Evolutionary conservation across 2,329 filamentous ascomycete species (phyloP).

Genomic region (Aspergillus calidoustus): DNA sequence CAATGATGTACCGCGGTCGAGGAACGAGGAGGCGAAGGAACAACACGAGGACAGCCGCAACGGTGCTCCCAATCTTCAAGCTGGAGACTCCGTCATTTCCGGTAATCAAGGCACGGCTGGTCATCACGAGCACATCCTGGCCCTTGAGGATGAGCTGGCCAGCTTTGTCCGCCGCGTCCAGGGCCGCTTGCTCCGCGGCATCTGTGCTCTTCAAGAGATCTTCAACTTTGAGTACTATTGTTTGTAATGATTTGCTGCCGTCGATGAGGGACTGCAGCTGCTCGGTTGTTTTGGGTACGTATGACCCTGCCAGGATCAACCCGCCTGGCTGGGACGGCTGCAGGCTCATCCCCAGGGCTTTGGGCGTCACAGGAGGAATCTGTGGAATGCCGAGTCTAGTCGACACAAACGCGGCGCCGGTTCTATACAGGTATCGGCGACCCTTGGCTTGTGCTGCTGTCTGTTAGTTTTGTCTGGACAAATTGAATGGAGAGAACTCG

Average conservation of each 20-base stretch:
- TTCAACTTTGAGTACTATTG: slow-evolving; percentile 54
- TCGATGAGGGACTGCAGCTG: slow-evolving; percentile 53
- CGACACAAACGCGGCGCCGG: slow-evolving; percentile 53
- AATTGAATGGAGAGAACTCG: slow-evolving; percentile 11
- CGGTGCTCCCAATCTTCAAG: slow-evolving; percentile 57
- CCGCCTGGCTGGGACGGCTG: slow-evolving; percentile 48
- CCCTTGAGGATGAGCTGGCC: slow-evolving; percentile 50
- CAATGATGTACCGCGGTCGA: slow-evolving; percentile 61
- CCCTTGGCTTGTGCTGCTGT: slow-evolving; percentile 36
- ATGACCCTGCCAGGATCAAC: slow-evolving; percentile 60
- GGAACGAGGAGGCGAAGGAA: slow-evolving; percentile 54
- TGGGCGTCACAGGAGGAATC: slow-evolving; percentile 56
- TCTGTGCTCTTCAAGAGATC: slow-evolving; percentile 49
- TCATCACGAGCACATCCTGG: slow-evolving; percentile 63
- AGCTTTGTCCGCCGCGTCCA: slow-evolving; percentile 39
- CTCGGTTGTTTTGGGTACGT: slow-evolving; percentile 63
- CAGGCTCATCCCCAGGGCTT: slow-evolving; percentile 44
- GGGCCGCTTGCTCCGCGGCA: slow-evolving; percentile 24
- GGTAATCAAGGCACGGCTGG: slow-evolving; percentile 57
- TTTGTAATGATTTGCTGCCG: slow-evolving; percentile 46
- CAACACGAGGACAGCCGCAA: slow-evolving; percentile 57
- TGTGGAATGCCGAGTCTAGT: slow-evolving; percentile 57
- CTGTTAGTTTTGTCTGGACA: background rate
- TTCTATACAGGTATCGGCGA: slow-evolving; percentile 52
- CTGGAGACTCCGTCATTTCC: slow-evolving; percentile 56